Percentiles rank a stretch among this genome's conserved stretches.
Evolutionary conservation across 495 filamentous ascomycete species (phyloP).

Genomic region (Penicillium goetzii): DNA sequence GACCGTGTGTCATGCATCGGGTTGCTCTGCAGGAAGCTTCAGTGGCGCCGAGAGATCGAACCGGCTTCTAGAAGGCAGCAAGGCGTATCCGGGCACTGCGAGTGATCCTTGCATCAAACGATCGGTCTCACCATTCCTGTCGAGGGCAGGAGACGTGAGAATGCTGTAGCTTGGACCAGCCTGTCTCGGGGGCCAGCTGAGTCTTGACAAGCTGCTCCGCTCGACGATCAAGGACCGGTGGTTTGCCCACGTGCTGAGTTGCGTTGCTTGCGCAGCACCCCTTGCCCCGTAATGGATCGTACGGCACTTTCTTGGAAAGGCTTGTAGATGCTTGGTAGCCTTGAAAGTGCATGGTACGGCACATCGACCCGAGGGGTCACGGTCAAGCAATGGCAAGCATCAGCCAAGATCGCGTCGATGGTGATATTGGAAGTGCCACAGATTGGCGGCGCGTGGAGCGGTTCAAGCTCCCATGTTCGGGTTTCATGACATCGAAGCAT

Average conservation of each 20-base stretch:
- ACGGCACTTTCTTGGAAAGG: not conserved
- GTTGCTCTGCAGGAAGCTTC: slow-evolving; percentile 11
- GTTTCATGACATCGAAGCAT: not conserved
- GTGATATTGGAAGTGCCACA: not conserved
- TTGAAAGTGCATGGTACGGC: not conserved
- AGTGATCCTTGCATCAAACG: not conserved
- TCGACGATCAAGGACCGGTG: not conserved
- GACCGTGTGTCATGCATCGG: slow-evolving; percentile 4
- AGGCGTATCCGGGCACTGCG: not conserved
- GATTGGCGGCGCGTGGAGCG: not conserved
- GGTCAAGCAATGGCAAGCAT: slow-evolving; percentile 10
- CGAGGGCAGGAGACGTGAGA: not conserved
- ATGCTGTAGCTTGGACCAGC: not conserved
- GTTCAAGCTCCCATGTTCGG: not conserved
- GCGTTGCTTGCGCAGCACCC: not conserved
- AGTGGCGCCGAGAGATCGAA: slow-evolving; percentile 3
- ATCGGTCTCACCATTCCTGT: not conserved
- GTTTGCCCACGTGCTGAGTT: slow-evolving; percentile 4
- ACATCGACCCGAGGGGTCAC: not conserved
- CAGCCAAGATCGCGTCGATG: not conserved
- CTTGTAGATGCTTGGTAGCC: not conserved
- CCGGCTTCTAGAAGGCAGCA: not conserved
- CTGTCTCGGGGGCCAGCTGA: not conserved
- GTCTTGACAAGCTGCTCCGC: not conserved
- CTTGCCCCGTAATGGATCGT: not conserved